Evolutionary conservation across 257 asterid genomes (phyloP).

Genomic region (Plantago ovata): DNA sequence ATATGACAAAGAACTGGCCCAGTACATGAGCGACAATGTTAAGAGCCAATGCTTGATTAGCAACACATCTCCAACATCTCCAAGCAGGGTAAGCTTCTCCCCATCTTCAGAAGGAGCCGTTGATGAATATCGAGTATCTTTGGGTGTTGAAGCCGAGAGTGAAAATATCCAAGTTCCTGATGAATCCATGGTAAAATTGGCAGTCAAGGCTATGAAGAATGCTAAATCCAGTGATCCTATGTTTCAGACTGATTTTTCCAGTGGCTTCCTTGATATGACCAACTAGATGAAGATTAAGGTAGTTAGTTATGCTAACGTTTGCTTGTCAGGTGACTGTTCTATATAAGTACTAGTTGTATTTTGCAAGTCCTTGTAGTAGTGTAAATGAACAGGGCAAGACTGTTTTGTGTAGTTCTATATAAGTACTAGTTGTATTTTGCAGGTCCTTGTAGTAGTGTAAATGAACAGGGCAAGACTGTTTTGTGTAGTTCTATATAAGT

Average conservation of each 20-base stretch:
- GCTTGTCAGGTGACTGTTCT: not conserved
- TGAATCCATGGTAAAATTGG: constrained; percentile 29
- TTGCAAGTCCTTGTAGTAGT: not conserved
- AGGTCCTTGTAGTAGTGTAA: too few species aligned
- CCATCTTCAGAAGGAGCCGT: constrained; percentile 24
- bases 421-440: too few species aligned
- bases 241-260: constrained; percentile 43
- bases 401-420: too few species aligned
- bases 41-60: constrained; percentile 13
- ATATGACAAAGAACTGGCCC: constrained; percentile 41
- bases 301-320: not conserved
- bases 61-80: constrained; percentile 14
- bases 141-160: constrained; percentile 20
- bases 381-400: too few species aligned
- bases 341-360: not conserved
- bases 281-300: not conserved
- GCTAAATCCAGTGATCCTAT: constrained; percentile 37
- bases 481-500: too few species aligned
- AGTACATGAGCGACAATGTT: constrained; percentile 23
- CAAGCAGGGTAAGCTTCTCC: constrained; percentile 30
- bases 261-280: constrained; percentile 10
- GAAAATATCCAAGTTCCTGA: constrained; percentile 23
- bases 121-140: constrained; percentile 40
- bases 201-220: constrained; percentile 39
- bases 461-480: too few species aligned